These are phyloP conservation scores for Chaetomiaceae sp. DNA, from an alignment of 2,329 filamentous ascomycete genomes.

Conservation along the genomic window DNA sequence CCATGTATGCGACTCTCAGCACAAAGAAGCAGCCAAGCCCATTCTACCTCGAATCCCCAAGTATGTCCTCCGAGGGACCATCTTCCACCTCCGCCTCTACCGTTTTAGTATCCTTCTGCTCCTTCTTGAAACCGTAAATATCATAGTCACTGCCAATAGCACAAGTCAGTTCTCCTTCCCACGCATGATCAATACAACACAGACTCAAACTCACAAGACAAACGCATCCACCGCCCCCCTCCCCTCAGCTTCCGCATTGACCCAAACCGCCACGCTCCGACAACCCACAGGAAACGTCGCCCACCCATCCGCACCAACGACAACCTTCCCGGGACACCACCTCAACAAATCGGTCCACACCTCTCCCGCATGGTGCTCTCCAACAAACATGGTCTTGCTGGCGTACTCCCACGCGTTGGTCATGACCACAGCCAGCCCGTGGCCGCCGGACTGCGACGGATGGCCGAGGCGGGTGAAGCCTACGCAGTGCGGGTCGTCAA, in stretches of 20 bases:
- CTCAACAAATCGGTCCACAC: conserved; percentile 59
- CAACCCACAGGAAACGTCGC: conserved; percentile 52
- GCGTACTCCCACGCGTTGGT: conserved; percentile 44
- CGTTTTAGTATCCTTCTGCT: too few relatives aligned
- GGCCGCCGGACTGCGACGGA: conserved; percentile 42
- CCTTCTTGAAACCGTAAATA: too few relatives aligned
- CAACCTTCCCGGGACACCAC: conserved; percentile 49
- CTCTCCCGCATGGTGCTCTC: conserved; percentile 52
- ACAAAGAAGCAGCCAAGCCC: too few relatives aligned
- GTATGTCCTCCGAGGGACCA: too few relatives aligned
- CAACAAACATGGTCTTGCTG: conserved; percentile 58
- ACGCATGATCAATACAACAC: too few relatives aligned
- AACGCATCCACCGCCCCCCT: conserved; percentile 32
- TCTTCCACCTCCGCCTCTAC: too few relatives aligned
- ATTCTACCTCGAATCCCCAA: too few relatives aligned
- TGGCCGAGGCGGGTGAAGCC: conserved; percentile 52
- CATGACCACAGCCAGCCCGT: conserved; percentile 53
- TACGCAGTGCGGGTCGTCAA: conserved; percentile 55
- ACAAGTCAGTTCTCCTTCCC: too few relatives aligned
- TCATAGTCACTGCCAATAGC: too few relatives aligned
- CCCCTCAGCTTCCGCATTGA: conserved; percentile 49
- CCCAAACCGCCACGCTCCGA: conserved; percentile 58
- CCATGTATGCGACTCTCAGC: too few relatives aligned
- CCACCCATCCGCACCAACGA: conserved; percentile 55
- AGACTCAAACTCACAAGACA: conserved; percentile 18